Conservation (phyloP, 176 grass and related monocot genomes). For the Musa troglodytarum region DNA sequence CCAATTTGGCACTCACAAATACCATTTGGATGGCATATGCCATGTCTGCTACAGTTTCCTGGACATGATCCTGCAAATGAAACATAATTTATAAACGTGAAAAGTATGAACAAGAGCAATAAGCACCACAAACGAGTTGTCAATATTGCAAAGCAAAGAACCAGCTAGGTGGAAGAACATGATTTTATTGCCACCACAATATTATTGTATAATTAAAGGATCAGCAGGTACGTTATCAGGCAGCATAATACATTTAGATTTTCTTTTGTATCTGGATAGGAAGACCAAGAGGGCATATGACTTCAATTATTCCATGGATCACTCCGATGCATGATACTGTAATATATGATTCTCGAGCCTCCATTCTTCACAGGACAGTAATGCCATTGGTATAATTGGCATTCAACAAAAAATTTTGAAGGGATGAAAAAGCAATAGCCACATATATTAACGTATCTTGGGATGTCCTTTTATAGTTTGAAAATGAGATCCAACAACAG, state of each 20-base stretch:
- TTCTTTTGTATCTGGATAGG: neutral
- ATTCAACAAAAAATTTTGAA: neutral
- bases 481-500: neutral
- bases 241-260: neutral
- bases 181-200: neutral
- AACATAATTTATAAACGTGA: neutral
- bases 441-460: neutral
- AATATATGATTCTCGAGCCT: neutral
- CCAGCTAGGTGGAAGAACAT: neutral
- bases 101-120: neutral
- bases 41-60: constrained; percentile 56
- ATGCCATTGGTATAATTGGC: neutral
- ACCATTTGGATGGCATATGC: constrained; percentile 68
- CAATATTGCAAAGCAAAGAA: too few relatives aligned
- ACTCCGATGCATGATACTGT: neutral
- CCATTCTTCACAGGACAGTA: neutral
- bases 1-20: constrained; percentile 79
- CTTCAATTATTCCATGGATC: neutral
- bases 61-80: constrained; percentile 64
- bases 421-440: neutral
- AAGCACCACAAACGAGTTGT: too few relatives aligned
- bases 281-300: neutral
- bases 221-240: too few relatives aligned
- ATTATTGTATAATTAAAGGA: neutral
- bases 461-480: neutral